These are phyloP conservation scores for Macrophomina pseudophaseolina DNA, from an alignment of 2,329 filamentous ascomycete genomes.

Conservation along the genomic window DNA sequence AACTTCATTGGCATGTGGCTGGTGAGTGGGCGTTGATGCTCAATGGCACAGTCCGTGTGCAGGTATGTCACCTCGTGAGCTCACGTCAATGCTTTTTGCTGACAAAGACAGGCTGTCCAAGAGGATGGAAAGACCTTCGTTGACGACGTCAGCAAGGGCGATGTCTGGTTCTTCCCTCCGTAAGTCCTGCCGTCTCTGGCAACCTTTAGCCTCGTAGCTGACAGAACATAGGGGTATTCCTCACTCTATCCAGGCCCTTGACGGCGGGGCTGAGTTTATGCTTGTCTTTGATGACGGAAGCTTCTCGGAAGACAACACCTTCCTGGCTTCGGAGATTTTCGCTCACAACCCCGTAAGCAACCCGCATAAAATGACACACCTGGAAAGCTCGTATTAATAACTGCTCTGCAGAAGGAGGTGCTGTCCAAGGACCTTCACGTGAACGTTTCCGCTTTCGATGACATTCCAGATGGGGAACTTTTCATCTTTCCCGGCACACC, in stretches of 20 bases:
- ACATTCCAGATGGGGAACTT: conserved; percentile 55
- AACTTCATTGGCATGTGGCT: conserved; percentile 42
- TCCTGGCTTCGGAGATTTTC: conserved; percentile 30
- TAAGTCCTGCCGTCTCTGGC: neutral
- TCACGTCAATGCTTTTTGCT: neutral
- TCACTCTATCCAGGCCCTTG: conserved; percentile 30
- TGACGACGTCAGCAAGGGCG: conserved; percentile 29
- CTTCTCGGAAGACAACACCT: conserved; percentile 31
- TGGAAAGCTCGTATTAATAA: neutral
- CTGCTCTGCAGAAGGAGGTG: conserved; percentile 47
- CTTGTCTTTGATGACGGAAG: conserved; percentile 31
- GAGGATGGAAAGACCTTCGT: conserved; percentile 29
- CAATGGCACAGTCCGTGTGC: conserved; percentile 45
- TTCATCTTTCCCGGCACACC: conserved; percentile 61
- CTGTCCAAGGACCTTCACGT: conserved; percentile 61
- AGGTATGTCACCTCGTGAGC: conserved; percentile 14
- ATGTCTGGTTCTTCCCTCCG: conserved; percentile 32
- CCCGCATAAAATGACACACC: neutral
- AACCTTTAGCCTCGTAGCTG: neutral
- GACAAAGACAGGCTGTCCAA: conserved; percentile 24
- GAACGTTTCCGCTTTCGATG: conserved; percentile 54
- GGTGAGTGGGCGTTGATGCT: conserved; percentile 47
- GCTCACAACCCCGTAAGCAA: conserved; percentile 27
- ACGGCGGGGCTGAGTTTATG: conserved; percentile 29
- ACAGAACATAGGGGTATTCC: conserved; percentile 26